phyloP scores from a whole-genome alignment of 495 filamentous ascomycete genomes.

The Penicillium herquei region DNA sequence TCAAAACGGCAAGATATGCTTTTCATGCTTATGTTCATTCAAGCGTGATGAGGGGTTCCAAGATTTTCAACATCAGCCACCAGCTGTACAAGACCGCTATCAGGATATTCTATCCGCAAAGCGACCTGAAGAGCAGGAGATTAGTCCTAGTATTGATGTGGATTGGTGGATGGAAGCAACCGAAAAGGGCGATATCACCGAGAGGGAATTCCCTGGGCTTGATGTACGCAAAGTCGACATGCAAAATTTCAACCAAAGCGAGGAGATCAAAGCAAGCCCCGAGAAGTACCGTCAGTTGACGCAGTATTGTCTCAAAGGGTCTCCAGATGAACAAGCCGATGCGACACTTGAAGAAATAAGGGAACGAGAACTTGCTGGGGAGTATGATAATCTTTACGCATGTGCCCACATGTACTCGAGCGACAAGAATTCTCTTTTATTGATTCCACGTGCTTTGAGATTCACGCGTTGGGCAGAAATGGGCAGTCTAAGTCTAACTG shows the following conservation, averaged over 20 bases:
- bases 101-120: conserved; percentile 36
- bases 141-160: conserved; percentile 44
- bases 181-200: conserved; percentile 22
- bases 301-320: conserved; percentile 54
- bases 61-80: conserved; percentile 41
- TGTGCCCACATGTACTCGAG: conserved; percentile 65
- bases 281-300: conserved; percentile 59
- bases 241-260: conserved; percentile 48
- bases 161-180: conserved; percentile 44
- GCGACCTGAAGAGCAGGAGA: conserved; percentile 34
- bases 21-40: conserved; percentile 62
- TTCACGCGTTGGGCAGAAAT: conserved; percentile 53
- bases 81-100: conserved; percentile 36
- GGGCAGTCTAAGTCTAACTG: conserved; percentile 59
- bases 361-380: conserved; percentile 28
- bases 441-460: conserved; percentile 59
- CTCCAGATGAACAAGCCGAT: conserved; percentile 22
- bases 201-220: conserved; percentile 55
- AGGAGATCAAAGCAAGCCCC: conserved; percentile 35
- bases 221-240: conserved; percentile 66
- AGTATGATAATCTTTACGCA: conserved; percentile 58
- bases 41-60: conserved; percentile 44
- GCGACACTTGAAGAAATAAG: conserved; percentile 11
- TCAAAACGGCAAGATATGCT: conserved; percentile 50
- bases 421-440: conserved; percentile 66